A percentile compares a stretch with the other conserved stretches of the same genome.
phyloP scores from a whole-genome alignment of 2,329 filamentous ascomycete species.

The Colletotrichum sp. region DNA sequence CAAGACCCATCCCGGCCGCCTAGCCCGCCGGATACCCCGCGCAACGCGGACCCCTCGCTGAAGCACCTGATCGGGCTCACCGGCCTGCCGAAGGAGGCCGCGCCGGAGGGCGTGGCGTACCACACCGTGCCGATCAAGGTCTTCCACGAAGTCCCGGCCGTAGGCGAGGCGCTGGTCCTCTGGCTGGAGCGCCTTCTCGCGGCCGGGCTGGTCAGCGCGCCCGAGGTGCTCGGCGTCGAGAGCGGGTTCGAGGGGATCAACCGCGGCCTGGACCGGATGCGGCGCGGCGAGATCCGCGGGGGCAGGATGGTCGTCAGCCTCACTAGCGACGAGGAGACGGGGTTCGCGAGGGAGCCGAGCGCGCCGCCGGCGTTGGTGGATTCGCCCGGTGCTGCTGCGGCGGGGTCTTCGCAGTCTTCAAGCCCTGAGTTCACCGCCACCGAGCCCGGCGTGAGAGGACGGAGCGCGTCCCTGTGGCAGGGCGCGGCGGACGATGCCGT shows the following conservation, averaged over 20 bases:
- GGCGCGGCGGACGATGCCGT: not conserved
- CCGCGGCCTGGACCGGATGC: slow-evolving; percentile 67
- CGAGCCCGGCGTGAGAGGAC: not conserved
- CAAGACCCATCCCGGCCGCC: slow-evolving; percentile 29
- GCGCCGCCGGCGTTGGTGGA: not conserved
- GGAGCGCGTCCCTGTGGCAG: slow-evolving; percentile 12
- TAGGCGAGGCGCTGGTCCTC: slow-evolving; percentile 66
- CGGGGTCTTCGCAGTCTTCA: not conserved
- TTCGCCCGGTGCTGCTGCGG: not conserved
- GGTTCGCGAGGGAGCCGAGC: not conserved
- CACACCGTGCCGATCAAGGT: slow-evolving; percentile 78
- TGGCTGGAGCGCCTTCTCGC: slow-evolving; percentile 74
- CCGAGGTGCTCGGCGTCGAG: slow-evolving; percentile 69
- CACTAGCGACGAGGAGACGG: not conserved
- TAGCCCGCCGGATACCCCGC: slow-evolving; percentile 44
- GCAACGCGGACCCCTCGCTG: slow-evolving; percentile 25
- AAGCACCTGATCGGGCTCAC: slow-evolving; percentile 72
- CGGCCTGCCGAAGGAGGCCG: slow-evolving; percentile 65
- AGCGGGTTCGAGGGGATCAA: slow-evolving; percentile 73
- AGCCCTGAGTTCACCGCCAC: slow-evolving; percentile 13
- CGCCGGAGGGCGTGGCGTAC: slow-evolving; percentile 50
- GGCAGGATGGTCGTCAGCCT: slow-evolving; percentile 68
- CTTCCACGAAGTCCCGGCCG: slow-evolving; percentile 70
- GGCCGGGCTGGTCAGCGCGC: slow-evolving; percentile 57
- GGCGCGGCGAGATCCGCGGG: slow-evolving; percentile 69